A percentile compares a stretch with the other conserved stretches of the same genome.
These are phyloP conservation scores for Apiospora malaysiana DNA, from an alignment of 2,329 filamentous ascomycete genomes.

Conservation along the genomic window DNA sequence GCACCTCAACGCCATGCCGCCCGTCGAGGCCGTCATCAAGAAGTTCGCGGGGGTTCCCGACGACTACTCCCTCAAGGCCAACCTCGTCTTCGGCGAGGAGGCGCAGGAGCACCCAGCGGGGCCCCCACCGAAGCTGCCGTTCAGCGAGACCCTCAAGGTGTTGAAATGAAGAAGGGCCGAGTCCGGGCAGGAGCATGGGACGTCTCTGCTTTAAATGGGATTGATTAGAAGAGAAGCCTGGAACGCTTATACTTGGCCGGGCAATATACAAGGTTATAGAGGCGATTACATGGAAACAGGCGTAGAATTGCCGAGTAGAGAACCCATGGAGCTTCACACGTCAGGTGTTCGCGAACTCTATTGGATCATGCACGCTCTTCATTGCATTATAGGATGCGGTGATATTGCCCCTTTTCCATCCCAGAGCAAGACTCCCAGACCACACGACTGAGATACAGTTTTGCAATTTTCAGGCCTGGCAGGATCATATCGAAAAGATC, in stretches of 20 bases:
- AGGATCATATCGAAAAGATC: no score
- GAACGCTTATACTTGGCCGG: neutral
- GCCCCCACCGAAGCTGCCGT: slow-evolving; percentile 29
- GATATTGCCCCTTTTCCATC: no score
- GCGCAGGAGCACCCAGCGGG: slow-evolving; percentile 30
- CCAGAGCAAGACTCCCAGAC: no score
- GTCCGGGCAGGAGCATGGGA: neutral
- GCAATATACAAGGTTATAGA: neutral
- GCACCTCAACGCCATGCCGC: slow-evolving; percentile 33
- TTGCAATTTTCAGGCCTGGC: no score
- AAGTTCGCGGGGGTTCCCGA: slow-evolving; percentile 30
- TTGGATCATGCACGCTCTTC: no score
- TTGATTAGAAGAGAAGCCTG: neutral
- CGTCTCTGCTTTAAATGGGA: neutral
- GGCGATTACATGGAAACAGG: neutral
- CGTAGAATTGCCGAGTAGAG: neutral
- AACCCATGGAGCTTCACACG: neutral
- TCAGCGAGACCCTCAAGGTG: slow-evolving; percentile 34
- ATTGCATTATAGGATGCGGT: no score
- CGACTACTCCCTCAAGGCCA: slow-evolving; percentile 31
- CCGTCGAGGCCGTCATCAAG: slow-evolving; percentile 31
- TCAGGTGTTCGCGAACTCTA: no score
- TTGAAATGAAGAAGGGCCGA: slow-evolving; percentile 3
- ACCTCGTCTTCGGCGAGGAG: slow-evolving; percentile 33
- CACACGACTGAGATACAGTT: no score